Evolutionary conservation across 2,329 filamentous ascomycete species (phyloP), one percentile per base, ranked within the genome.

Genomic region (Phialocephala sp.): DNA sequence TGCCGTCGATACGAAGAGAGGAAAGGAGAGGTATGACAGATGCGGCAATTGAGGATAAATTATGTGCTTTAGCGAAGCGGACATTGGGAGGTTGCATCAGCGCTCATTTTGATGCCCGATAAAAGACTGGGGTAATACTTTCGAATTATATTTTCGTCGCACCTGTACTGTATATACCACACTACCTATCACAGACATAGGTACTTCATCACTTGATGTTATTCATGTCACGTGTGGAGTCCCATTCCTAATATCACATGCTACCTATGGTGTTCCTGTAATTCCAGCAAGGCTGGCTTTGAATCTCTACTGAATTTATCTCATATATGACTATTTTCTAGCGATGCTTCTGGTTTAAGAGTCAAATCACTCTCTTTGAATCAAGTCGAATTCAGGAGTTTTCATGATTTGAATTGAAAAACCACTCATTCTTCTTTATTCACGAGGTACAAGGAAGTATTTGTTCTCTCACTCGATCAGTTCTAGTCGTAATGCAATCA

Each of bases 131-230:
- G 18, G 14, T 54, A 54, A 54, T 54, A 22, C 32, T 32, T 18
- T 2, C 18, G 27, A 8, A 32, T 32, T 54, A 12, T 54, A 14
- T 32, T 54, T 54, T 54, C 15, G 22, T 18, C 32, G 27, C 8
- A 35, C 27, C 24, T 54, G 50, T 54, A 54, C 50, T 54, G 50
- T 32, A 54, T 32, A 54, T 32, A 54, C 14, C 24, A 52, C 12
- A n/a, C n/a, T n/a, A n/a, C n/a, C n/a, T n/a, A n/a, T n/a, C n/a
- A n/a, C n/a, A n/a, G n/a, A n/a, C n/a, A 32, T 6, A 32, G 6
- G 27, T 32, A 32, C 27, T 6, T 32, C 27, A 3, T 32, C 27
- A 32, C 27, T 32, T 32, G 27, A 32, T 32, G 6, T 32, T 32
- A 6, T 6, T 32, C 27, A 32, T 32, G 27, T 32, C 27, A 32